These are phyloP conservation scores for Clonostachys chloroleuca DNA, from an alignment of 2,329 filamentous ascomycete genomes.

Conservation along the genomic window DNA sequence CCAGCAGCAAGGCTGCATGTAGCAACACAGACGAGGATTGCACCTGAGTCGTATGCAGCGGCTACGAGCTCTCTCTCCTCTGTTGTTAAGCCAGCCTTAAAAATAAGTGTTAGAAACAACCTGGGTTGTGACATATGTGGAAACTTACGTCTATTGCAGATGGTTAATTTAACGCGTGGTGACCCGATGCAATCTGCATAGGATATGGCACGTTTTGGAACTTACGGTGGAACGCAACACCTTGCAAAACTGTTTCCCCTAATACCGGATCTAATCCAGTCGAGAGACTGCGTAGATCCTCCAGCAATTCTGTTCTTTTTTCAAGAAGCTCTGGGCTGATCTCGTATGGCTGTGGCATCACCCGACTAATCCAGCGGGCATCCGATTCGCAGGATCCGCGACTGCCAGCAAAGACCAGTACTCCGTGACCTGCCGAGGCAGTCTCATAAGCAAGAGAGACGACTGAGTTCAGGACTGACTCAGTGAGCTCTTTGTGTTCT, in stretches of 20 bases:
- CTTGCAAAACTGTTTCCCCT: conserved; percentile 58
- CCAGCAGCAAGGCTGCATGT: conserved; percentile 79
- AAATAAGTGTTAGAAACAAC: conserved; percentile 10
- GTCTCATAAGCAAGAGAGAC: conserved; percentile 67
- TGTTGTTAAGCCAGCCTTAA: conserved; percentile 61
- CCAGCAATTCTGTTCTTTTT: conserved; percentile 58
- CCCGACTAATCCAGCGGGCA: conserved; percentile 63
- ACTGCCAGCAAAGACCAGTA: conserved; percentile 70
- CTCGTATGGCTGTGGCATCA: conserved; percentile 49
- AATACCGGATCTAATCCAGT: conserved; percentile 63
- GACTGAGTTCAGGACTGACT: conserved; percentile 65
- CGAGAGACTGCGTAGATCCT: conserved; percentile 60
- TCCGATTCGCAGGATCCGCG: conserved; percentile 63
- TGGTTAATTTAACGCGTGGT: background rate
- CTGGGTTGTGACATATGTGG: background rate
- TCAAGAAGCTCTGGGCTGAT: conserved; percentile 45
- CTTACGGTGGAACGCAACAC: conserved; percentile 72
- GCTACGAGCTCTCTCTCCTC: conserved; percentile 73
- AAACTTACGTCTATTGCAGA: conserved; percentile 26
- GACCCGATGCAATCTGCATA: background rate
- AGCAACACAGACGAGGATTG: conserved; percentile 67
- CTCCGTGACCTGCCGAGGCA: conserved; percentile 63
- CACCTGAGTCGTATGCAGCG: conserved; percentile 63
- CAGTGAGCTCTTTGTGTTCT: conserved; percentile 54
- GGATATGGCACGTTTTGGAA: background rate